Base-by-base conservation (phyloP, 1,284 basidiomycete species). In the Neolentinus lepideus region DNA sequence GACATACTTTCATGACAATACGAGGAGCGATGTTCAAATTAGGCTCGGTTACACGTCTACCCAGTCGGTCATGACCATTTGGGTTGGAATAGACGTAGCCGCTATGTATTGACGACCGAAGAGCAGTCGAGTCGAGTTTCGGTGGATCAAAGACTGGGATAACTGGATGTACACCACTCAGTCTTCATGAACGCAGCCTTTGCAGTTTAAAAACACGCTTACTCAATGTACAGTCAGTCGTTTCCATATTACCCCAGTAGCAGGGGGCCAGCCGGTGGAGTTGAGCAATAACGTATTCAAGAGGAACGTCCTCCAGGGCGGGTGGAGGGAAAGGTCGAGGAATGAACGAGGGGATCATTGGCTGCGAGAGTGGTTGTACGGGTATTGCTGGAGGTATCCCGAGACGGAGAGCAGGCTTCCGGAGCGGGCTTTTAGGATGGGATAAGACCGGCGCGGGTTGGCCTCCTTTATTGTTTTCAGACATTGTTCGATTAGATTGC, bases 161-260 rank as follows among this genome's bases (percentile, higher is more conserved):
- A 64, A 81, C 82, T 83, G n/a, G 10, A 21, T 47, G 45, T 6
- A 16, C 11, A n/a, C 11, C 16, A 21, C n/a, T 50, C 11, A 50
- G 22, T 16, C 21, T 21, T 25, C 38, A 9, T 4, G n/a, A 16
- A 43, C 6, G 8, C 22, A 19, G 45, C 14, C 8, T 16, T 12
- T 26, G 24, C 14, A 50, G 11, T 8, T 10, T 16, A 21, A 29
- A 25, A 6, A 12, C 47, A 38, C 43, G 72, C 83, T 56, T 63
- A 88, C 88, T 76, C 59, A 90, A 76, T 48, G 88, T 85, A 69
- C 85, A 88, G 68, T 90, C 84, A 21, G 88, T 77, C 0, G 83
- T 85, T 62, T 88, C 83, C 59, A 79, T 76, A 61, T 80, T 83
- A 64, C 84, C 78, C 84, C 85, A 90, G 69, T 84, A 86, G 54